These are phyloP conservation scores for Gentiana straminea DNA, from an alignment of 257 asterid species.

Conservation along the genomic window DNA sequence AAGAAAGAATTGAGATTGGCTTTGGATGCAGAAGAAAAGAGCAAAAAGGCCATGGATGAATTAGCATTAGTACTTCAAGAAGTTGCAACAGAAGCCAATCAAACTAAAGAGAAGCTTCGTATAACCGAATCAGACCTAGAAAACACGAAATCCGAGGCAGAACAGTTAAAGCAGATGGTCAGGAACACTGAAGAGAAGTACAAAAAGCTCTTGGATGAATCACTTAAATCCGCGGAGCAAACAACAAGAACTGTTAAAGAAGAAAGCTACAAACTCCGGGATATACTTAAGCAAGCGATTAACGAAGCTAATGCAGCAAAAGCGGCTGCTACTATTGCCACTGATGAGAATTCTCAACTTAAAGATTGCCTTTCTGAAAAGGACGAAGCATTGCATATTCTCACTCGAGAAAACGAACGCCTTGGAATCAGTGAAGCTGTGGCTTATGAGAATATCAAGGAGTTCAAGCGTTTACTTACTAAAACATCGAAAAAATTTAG, in stretches of 20 bases:
- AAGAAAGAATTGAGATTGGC: conserved; percentile 47
- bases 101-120: conserved; percentile 36
- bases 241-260: conserved; percentile 38
- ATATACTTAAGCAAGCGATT: conserved; percentile 67
- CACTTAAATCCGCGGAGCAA: conserved; percentile 41
- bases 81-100: conserved; percentile 51
- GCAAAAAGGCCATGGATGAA: conserved; percentile 78
- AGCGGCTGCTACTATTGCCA: conserved; percentile 61
- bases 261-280: conserved; percentile 49
- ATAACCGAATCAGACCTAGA: conserved; percentile 27
- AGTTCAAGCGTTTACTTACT: too few relatives aligned
- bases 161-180: conserved; percentile 29
- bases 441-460: too few relatives aligned
- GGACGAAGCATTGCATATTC: conserved; percentile 59
- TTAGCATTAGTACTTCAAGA: conserved; percentile 66
- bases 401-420: conserved; percentile 49
- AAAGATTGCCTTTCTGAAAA: conserved; percentile 50
- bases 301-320: conserved; percentile 73
- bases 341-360: conserved; percentile 57
- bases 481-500: too few relatives aligned
- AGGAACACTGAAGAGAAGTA: conserved; percentile 28
- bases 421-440: conserved; percentile 50
- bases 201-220: conserved; percentile 32
- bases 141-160: conserved; percentile 28
- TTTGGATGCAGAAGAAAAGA: conserved; percentile 55